Base-by-base conservation (phyloP, 75 land plant species). In the Cryptomeria japonica region DNA sequence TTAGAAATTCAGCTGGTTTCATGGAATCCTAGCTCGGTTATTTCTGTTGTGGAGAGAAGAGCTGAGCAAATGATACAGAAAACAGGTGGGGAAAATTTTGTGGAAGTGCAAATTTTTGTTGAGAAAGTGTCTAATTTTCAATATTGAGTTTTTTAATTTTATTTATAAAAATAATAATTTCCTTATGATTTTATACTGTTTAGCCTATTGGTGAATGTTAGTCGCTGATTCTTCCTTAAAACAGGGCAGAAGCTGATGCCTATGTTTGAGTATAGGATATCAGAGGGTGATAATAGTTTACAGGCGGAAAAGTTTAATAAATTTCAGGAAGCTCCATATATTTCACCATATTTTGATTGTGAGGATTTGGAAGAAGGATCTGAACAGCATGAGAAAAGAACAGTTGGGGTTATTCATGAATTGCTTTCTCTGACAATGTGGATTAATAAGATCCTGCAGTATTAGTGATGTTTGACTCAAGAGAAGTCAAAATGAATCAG, bases 1-100 rank as follows among this genome's bases (percentile, higher is more conserved):
- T 88, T 94, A 90, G 96, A 94, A 88, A 88, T 96, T 75, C 95
- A 94, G 87, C 94, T 96, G 8, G 85, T 86, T 31, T 87, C 90
- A 1, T 95, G 95, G 94, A 88, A 91, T 36, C 89, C 90, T 25
- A 90, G 90, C 5, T 86, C 93, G 80, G 94, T 93, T 1, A 87
- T 94, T 64, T 95, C 95, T 37, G 87, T 85, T 4, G 32, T 92
- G 18, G 93, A 95, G 80, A 80, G 88, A 58, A 68, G 70, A 37
- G 92, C 91, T 47, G 39, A 70, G 58, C 82, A 86, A 42, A 73
- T 80, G 73, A 90, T 85, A 68, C 85, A 46, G 25, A 70, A 56
- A 87, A 84, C 39, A n/a, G 87, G 75, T 70, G 19, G 34, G 32
- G 36, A 34, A 34, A 32, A 1, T 72, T 72, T 34, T 73, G 2